These are phyloP conservation scores for Nymphaea colorata DNA, from an alignment of 164 flowering plant genomes.

Conservation along the genomic window DNA sequence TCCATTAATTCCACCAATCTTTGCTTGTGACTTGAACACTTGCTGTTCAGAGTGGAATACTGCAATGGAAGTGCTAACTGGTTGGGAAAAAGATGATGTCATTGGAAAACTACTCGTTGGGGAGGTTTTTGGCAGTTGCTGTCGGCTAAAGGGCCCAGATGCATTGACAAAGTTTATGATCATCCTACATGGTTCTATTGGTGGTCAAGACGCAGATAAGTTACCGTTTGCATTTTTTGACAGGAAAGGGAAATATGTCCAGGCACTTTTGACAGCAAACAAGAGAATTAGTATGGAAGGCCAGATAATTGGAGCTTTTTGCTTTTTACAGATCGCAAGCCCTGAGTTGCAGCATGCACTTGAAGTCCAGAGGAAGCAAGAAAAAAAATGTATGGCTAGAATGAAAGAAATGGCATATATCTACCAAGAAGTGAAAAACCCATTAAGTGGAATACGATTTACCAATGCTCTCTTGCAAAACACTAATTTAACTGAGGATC, in stretches of 20 bases:
- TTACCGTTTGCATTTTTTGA: conserved; percentile 72
- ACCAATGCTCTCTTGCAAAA: conserved; percentile 72
- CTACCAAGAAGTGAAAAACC: conserved; percentile 83
- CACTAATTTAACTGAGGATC: conserved; percentile 68
- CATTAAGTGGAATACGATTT: conserved; percentile 73
- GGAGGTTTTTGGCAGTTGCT: conserved; percentile 82
- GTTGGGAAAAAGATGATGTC: conserved; percentile 60
- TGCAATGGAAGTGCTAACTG: conserved; percentile 92
- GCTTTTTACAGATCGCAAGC: conserved; percentile 89
- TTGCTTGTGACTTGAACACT: conserved; percentile 85
- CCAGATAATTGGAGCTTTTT: conserved; percentile 74
- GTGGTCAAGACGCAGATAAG: conserved; percentile 73
- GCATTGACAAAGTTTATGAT: conserved; percentile 88
- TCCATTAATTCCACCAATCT: conserved; percentile 95
- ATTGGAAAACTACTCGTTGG: conserved; percentile 87
- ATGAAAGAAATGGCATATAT: conserved; percentile 89
- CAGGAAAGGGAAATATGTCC: conserved; percentile 64
- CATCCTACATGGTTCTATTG: conserved; percentile 74
- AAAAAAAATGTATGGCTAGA: conserved; percentile 50
- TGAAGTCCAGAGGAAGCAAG: conserved; percentile 67
- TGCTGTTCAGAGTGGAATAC: conserved; percentile 97
- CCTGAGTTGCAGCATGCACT: conserved; percentile 81
- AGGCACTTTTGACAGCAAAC: conserved; percentile 86
- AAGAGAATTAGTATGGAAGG: conserved; percentile 78
- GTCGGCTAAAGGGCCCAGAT: conserved; percentile 85